Percentiles rank a stretch among this genome's conserved stretches.
These are phyloP conservation scores for Blepharisma stoltei DNA, from an alignment of 73 alveolate genomes.

Conservation along the genomic window DNA sequence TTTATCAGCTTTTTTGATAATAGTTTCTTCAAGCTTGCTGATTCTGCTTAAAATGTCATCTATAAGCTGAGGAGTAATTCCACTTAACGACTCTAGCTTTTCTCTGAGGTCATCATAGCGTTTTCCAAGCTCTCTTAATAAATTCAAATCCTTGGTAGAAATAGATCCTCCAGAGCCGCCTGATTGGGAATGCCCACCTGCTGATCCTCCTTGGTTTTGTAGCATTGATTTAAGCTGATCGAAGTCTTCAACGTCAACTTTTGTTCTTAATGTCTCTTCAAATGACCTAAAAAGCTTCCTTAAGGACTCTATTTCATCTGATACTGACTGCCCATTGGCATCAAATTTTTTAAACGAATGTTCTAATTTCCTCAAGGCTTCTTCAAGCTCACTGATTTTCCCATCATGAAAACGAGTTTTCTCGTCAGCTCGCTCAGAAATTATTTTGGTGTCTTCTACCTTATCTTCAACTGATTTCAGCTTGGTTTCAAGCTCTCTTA, in stretches of 20 bases:
- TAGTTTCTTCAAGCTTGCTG: background rate
- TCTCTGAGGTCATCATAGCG: background rate
- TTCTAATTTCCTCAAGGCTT: background rate
- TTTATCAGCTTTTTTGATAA: background rate
- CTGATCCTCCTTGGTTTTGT: too few species aligned
- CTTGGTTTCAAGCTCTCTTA: background rate
- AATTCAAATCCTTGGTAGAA: too few species aligned
- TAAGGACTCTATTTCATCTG: background rate
- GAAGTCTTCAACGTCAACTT: background rate
- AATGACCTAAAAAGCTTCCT: background rate
- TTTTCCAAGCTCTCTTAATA: background rate
- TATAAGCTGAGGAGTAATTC: too few species aligned
- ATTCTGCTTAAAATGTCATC: background rate
- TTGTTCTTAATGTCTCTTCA: background rate
- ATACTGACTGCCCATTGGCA: background rate
- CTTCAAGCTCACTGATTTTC: background rate
- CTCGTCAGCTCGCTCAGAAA: background rate
- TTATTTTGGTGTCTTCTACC: background rate
- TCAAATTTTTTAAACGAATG: background rate
- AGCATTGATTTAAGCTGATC: too few species aligned
- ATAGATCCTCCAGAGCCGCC: too few species aligned
- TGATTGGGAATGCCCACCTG: too few species aligned
- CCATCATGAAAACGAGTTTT: background rate
- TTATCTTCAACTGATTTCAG: background rate
- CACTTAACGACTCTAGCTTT: too few species aligned